phyloP scores from a whole-genome alignment of 306 rosid species.

The Cicer pinnatifidum region DNA sequence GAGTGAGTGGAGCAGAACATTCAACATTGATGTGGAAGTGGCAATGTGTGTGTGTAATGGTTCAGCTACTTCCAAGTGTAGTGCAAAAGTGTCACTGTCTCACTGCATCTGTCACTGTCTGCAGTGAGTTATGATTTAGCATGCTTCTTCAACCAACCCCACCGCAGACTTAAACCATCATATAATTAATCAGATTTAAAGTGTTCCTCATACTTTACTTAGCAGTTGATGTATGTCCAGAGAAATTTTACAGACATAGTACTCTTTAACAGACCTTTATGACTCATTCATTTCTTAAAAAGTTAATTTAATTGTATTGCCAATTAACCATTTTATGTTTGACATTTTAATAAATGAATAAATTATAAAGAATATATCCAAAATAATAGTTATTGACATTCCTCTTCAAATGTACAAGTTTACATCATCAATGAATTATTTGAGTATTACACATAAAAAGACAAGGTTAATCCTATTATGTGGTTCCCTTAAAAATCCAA shows the following conservation, averaged over 20 bases:
- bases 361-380: no score
- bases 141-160: conserved; percentile 21
- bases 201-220: background rate
- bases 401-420: background rate
- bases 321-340: no score
- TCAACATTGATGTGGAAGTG: conserved; percentile 17
- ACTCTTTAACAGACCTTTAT: background rate
- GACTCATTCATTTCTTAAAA: background rate
- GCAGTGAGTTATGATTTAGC: conserved; percentile 4
- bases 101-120: conserved; percentile 15
- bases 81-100: conserved; percentile 26
- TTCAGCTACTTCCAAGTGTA: conserved; percentile 22
- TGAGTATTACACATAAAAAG: background rate
- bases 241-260: no score
- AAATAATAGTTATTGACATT: background rate
- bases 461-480: background rate
- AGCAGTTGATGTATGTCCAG: background rate
- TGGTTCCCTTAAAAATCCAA: background rate
- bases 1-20: background rate
- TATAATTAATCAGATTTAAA: background rate
- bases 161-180: conserved; percentile 3
- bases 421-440: background rate
- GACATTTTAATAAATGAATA: no score
- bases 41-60: background rate
- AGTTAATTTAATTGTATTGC: no score